Evolutionary conservation across 2,329 filamentous ascomycete genomes (phyloP).

Genomic region (Colletotrichum spinosum): DNA sequence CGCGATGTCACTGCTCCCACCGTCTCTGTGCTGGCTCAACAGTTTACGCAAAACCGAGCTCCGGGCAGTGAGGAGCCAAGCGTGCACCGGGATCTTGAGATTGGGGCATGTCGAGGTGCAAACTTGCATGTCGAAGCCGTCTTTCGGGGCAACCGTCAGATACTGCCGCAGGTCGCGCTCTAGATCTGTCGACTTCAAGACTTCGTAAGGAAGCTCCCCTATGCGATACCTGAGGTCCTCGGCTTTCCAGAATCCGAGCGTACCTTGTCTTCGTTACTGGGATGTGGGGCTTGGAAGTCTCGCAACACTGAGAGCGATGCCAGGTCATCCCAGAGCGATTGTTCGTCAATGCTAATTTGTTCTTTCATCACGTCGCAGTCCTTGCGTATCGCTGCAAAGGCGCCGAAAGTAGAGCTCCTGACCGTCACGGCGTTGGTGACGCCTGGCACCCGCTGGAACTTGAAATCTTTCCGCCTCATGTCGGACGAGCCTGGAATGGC

Average conservation of each 20-base stretch:
- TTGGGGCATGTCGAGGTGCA: slow-evolving; percentile 73
- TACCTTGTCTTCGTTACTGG: slow-evolving; percentile 51
- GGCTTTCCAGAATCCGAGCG: slow-evolving; percentile 54
- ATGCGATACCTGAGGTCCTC: slow-evolving; percentile 64
- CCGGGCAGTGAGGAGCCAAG: slow-evolving; percentile 81
- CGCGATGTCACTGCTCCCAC: slow-evolving; percentile 65
- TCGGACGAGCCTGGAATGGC: slow-evolving; percentile 60
- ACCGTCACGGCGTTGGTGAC: slow-evolving; percentile 88
- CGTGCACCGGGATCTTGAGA: slow-evolving; percentile 81
- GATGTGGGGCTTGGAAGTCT: slow-evolving; percentile 63
- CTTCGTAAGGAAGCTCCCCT: slow-evolving; percentile 60
- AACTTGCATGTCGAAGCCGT: slow-evolving; percentile 58
- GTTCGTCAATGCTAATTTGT: slow-evolving; percentile 73
- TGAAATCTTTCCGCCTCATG: slow-evolving; percentile 86
- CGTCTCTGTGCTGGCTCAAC: slow-evolving; percentile 67
- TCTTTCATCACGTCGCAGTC: slow-evolving; percentile 85
- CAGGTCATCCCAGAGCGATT: slow-evolving; percentile 80
- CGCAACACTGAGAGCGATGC: slow-evolving; percentile 75
- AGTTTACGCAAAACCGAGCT: slow-evolving; percentile 75
- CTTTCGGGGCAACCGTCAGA: slow-evolving; percentile 53
- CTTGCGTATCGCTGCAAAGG: slow-evolving; percentile 87
- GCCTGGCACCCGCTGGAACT: slow-evolving; percentile 90
- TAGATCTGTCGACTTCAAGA: slow-evolving; percentile 73
- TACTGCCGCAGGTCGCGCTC: slow-evolving; percentile 70
- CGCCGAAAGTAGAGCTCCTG: slow-evolving; percentile 88